phyloP scores from a whole-genome alignment of 805 yeast species.

The Candida easanensis region DNA sequence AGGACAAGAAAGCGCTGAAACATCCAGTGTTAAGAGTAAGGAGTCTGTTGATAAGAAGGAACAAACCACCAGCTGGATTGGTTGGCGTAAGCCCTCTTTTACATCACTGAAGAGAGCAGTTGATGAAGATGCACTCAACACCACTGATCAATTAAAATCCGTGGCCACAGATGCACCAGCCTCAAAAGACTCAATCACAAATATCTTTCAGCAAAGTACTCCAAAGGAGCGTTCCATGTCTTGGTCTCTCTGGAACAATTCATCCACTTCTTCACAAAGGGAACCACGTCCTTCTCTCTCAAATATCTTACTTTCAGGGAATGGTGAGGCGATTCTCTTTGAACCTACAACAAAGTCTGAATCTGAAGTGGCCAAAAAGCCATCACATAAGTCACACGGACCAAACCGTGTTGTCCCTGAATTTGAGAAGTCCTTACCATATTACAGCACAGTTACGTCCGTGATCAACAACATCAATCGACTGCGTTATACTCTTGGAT shows the following conservation, averaged over 20 bases:
- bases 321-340: constrained; percentile 27
- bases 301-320: constrained; percentile 20
- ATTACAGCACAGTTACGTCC: constrained; percentile 15
- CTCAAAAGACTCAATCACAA: background rate
- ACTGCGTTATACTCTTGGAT: constrained; percentile 25
- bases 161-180: constrained; percentile 8
- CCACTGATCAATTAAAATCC: constrained; percentile 12
- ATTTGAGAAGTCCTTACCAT: constrained; percentile 26
- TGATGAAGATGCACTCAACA: constrained; percentile 13
- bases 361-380: constrained; percentile 1
- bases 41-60: constrained; percentile 11
- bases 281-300: constrained; percentile 13
- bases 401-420: constrained; percentile 27
- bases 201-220: background rate
- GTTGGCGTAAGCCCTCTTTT: constrained; percentile 25
- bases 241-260: constrained; percentile 28
- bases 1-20: background rate
- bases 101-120: constrained; percentile 20
- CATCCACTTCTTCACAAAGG: constrained; percentile 4
- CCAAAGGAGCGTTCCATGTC: constrained; percentile 19
- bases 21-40: constrained; percentile 8
- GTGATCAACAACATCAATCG: constrained; percentile 23
- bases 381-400: constrained; percentile 2
- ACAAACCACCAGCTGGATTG: constrained; percentile 19
- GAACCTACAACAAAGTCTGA: constrained; percentile 16